Evolutionary conservation across 331 rosid genomes (phyloP).

Genomic region (Acacia concinna): DNA sequence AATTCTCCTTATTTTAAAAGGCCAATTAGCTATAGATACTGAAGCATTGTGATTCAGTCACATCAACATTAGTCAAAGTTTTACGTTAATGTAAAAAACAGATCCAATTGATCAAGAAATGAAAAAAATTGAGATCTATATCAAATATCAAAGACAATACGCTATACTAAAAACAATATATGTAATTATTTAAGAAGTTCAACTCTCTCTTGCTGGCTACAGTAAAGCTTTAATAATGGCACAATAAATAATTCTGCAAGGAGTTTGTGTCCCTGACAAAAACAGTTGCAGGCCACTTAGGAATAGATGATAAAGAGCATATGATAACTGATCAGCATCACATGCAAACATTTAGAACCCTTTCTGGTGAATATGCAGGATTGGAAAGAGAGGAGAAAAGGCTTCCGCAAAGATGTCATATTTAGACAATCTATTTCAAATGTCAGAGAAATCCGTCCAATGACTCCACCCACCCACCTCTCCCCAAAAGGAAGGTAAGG

Average conservation of each 20-base stretch:
- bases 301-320: background rate
- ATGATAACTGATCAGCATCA: background rate
- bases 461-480: background rate
- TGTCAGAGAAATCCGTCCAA: background rate
- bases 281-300: background rate
- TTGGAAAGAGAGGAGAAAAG: background rate
- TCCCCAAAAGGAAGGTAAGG: background rate
- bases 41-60: background rate
- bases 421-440: background rate
- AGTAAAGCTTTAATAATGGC: background rate
- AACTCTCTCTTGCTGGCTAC: background rate
- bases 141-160: background rate
- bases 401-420: background rate
- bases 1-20: constrained; percentile 20
- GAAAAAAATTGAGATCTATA: background rate
- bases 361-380: background rate
- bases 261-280: background rate
- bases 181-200: background rate
- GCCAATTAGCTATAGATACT: constrained; percentile 1
- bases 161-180: background rate
- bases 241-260: background rate
- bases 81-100: background rate
- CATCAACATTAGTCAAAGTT: background rate
- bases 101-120: background rate
- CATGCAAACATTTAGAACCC: background rate